Conservation (phyloP, 441 rosid species). For the Kokia cookei region DNA sequence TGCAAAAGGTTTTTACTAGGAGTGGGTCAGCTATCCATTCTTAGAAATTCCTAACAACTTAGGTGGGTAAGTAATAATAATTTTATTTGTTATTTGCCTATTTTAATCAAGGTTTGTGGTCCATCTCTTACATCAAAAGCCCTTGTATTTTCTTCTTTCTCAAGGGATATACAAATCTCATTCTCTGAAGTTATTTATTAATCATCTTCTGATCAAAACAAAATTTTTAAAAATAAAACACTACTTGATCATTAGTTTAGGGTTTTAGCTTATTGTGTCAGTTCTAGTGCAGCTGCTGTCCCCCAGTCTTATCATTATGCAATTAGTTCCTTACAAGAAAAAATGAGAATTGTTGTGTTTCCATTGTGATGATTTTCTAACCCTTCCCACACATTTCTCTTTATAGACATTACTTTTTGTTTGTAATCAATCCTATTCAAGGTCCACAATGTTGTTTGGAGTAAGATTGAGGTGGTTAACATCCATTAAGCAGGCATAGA, state of each 20-base stretch:
- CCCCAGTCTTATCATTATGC: neutral
- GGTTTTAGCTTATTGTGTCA: neutral
- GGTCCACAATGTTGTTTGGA: too few species aligned
- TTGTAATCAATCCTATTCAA: too few species aligned
- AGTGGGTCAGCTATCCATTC: constrained; percentile 40
- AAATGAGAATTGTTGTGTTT: neutral
- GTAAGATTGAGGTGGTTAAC: too few species aligned
- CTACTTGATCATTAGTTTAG: too few species aligned
- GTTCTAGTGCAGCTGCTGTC: neutral
- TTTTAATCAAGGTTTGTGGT: constrained; percentile 44
- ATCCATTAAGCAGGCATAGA: too few species aligned
- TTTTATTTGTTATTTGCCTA: constrained; percentile 23
- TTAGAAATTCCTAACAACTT: constrained; percentile 67
- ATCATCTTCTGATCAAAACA: constrained; percentile 33
- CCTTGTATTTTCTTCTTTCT: constrained; percentile 28
- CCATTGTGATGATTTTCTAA: neutral
- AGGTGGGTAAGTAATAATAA: constrained; percentile 25
- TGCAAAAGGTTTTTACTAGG: constrained; percentile 23
- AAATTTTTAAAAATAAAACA: neutral
- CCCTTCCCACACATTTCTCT: neutral
- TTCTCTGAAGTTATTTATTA: neutral
- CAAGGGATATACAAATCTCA: constrained; percentile 23
- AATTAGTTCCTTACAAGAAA: neutral
- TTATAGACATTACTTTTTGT: neutral
- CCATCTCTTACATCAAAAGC: constrained; percentile 32